Percentiles rank a stretch among this genome's conserved stretches.
Evolutionary conservation across 345 rosid species (phyloP).

Genomic region (Citrus australasica): DNA sequence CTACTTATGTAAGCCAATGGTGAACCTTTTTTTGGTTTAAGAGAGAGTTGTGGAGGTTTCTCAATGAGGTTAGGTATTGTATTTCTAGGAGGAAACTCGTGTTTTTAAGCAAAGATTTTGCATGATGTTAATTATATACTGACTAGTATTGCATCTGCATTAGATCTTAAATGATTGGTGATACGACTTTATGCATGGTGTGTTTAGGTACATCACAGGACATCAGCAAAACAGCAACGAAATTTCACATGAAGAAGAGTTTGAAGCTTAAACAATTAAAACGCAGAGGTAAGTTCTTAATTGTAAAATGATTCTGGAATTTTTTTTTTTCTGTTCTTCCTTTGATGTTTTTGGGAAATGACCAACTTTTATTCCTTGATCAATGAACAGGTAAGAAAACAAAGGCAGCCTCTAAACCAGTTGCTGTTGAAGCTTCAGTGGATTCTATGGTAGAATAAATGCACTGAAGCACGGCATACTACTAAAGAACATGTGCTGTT

Average conservation of each 20-base stretch:
- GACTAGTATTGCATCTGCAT: neutral
- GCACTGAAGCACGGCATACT: neutral
- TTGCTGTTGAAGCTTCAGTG: slow-evolving; percentile 19
- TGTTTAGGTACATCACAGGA: slow-evolving; percentile 23
- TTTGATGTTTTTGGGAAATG: neutral
- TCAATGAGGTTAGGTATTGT: neutral
- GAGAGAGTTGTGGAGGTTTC: neutral
- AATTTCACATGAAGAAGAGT: slow-evolving; percentile 35
- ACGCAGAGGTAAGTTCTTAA: slow-evolving; percentile 16
- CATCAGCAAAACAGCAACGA: slow-evolving; percentile 8
- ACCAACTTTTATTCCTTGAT: neutral
- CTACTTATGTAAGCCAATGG: neutral
- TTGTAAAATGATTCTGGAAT: neutral
- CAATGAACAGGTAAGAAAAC: slow-evolving; percentile 27
- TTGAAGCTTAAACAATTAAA: slow-evolving; percentile 32
- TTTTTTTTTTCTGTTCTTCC: neutral
- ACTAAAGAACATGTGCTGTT: neutral
- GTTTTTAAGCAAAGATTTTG: neutral
- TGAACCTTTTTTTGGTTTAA: neutral
- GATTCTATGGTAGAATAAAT: slow-evolving; percentile 51
- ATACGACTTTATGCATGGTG: neutral
- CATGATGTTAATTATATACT: neutral
- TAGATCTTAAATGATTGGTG: neutral
- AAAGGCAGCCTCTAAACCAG: slow-evolving; percentile 24
- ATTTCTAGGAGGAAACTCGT: neutral